These are phyloP conservation scores for Hydrangea macrophylla DNA, from an alignment of 148 eudicot genomes.

Conservation along the genomic window DNA sequence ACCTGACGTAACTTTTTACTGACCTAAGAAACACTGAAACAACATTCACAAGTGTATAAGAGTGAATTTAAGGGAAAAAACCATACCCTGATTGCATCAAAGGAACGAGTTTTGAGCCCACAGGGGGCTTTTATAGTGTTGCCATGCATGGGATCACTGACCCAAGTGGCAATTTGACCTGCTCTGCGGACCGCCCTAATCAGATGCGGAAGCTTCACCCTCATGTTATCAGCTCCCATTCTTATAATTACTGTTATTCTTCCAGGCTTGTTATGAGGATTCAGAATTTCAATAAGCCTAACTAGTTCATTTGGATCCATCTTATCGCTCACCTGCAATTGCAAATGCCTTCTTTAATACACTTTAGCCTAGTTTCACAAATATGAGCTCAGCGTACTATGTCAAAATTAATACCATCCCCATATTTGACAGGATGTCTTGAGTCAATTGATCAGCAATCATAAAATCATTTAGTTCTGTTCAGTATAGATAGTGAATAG, in stretches of 20 bases:
- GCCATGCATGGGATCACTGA: slow-evolving; percentile 74
- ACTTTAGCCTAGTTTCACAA: too few species aligned
- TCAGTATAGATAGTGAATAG: neutral
- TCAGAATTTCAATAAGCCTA: slow-evolving; percentile 64
- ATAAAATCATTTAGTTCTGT: neutral
- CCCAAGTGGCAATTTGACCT: slow-evolving; percentile 74
- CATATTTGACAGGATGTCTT: neutral
- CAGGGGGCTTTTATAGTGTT: slow-evolving; percentile 72
- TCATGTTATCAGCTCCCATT: slow-evolving; percentile 83
- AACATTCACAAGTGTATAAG: neutral
- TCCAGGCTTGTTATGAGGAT: slow-evolving; percentile 71
- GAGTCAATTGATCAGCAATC: neutral
- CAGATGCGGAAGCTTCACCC: slow-evolving; percentile 69
- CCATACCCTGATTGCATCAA: slow-evolving; percentile 66
- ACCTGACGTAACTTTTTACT: neutral
- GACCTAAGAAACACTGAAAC: neutral
- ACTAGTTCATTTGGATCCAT: slow-evolving; percentile 77
- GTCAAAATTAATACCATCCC: neutral
- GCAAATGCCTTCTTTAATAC: neutral
- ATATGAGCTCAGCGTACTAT: too few species aligned
- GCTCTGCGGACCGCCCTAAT: slow-evolving; percentile 65
- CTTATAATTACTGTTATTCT: slow-evolving; percentile 61
- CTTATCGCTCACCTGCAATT: slow-evolving; percentile 61
- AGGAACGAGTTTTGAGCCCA: slow-evolving; percentile 70
- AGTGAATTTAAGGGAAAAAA: neutral